phyloP scores from a whole-genome alignment of 495 filamentous ascomycete species.

The Clohesyomyces aquaticus region DNA sequence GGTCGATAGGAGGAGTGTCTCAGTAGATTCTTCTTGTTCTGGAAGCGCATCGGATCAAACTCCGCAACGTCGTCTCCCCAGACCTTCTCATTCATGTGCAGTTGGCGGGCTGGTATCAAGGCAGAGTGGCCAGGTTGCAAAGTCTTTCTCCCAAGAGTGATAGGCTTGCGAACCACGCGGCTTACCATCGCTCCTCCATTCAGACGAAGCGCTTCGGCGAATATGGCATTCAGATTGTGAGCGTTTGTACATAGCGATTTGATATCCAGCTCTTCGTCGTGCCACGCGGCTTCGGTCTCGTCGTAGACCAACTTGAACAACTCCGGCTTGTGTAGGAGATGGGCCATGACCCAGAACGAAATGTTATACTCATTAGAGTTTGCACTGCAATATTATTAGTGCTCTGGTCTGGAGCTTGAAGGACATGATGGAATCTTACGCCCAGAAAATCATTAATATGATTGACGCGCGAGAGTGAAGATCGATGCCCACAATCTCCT shows the following conservation, averaged over 20 bases:
- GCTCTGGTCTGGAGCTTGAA: neutral
- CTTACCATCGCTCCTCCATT: neutral
- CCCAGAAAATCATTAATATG: neutral
- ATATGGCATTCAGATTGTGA: neutral
- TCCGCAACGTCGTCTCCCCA: neutral
- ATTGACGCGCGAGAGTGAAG: neutral
- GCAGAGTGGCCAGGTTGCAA: neutral
- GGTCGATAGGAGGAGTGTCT: slow-evolving; percentile 1
- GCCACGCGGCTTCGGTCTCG: neutral
- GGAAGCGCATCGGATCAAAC: neutral
- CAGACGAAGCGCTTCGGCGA: slow-evolving; percentile 2
- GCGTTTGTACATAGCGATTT: neutral
- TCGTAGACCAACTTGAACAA: neutral
- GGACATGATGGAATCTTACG: neutral
- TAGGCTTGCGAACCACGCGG: neutral
- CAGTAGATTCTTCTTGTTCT: neutral
- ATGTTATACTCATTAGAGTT: neutral
- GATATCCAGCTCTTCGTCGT: neutral
- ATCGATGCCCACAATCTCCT: neutral
- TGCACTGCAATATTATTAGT: neutral
- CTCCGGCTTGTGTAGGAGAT: neutral
- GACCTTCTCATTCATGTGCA: neutral
- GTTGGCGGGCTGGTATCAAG: neutral
- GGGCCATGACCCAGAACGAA: slow-evolving; percentile 1
- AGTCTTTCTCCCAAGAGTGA: neutral